Evolutionary conservation across 306 rosid genomes (phyloP), one percentile per base, ranked within the genome.

Genomic region (Spatholobus suberectus): DNA sequence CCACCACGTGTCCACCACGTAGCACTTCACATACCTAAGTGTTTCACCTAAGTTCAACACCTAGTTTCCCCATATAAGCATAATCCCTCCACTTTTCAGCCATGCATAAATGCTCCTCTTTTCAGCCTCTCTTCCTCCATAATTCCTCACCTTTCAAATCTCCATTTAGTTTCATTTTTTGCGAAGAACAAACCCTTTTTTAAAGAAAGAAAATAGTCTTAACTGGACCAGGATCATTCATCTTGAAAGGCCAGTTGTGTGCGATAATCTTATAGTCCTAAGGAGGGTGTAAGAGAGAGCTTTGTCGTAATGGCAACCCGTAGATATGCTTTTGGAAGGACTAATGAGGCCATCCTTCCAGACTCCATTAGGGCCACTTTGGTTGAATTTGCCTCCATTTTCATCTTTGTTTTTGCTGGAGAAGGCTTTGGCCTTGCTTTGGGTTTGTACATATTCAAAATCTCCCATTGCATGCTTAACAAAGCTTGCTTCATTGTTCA

Each of bases 351-450:
- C 59, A 92, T 93, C 6, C 95, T 94, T 77, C 99, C 99, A 0
- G 99, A 96, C 78, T 91, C 99, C 86, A 80, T 96, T 73, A 89
- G 99, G 85, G 99, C 98, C 17, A 40, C 97, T 66, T 68, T 96
- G 54, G 97, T 97, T 57, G 99, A 96, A 88, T 92, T 96, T 67
- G 73, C 89, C 8, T 88, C 99, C 40, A 96, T 97, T 70, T 81
- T 89, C 88, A 88, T 96, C 88, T 96, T 92, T 73, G 99, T 96
- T 67, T 96, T 96, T 70, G 96, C 97, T 15, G 98, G 94, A 65
- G 97, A 94, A 92, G 99, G 99, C 92, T 91, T 96, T n/a, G 46
- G 91, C 69, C 98, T 96, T 23, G 97, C 96, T 59, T 87, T 94
- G 32, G 93, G 99, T 91, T 63, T 21, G 86, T 83, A 72, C 34